phyloP scores from a whole-genome alignment of 164 flowering plant species.

The grape (Vitis vinifera) region DNA sequence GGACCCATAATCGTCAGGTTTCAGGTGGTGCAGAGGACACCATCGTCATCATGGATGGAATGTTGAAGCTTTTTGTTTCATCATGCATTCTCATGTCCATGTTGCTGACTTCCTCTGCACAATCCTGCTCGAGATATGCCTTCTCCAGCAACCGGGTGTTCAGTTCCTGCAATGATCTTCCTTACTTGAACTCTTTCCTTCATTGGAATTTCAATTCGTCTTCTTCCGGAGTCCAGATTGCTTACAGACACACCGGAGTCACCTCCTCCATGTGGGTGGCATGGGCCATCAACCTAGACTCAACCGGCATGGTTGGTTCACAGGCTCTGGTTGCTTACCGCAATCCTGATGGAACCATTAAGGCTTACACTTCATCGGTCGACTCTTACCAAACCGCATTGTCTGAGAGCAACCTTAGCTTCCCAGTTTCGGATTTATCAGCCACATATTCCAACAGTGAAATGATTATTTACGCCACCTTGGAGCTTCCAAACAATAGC shows the following conservation, averaged over 20 bases:
- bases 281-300: slow-evolving; percentile 59
- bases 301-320: slow-evolving; percentile 44
- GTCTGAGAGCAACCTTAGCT: slow-evolving; percentile 34
- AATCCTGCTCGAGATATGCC: slow-evolving; percentile 33
- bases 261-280: slow-evolving; percentile 43
- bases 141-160: slow-evolving; percentile 37
- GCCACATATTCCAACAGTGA: slow-evolving; percentile 17
- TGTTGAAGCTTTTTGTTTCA: slow-evolving; percentile 4
- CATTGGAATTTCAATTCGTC: slow-evolving; percentile 45
- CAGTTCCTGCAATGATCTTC: slow-evolving; percentile 43
- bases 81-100: slow-evolving; percentile 15
- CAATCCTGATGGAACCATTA: slow-evolving; percentile 32
- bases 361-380: slow-evolving; percentile 41
- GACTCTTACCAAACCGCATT: slow-evolving; percentile 23
- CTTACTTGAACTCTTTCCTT: slow-evolving; percentile 43
- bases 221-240: slow-evolving; percentile 27
- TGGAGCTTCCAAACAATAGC: slow-evolving; percentile 25
- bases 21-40: too few relatives aligned
- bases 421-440: slow-evolving; percentile 6
- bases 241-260: slow-evolving; percentile 37
- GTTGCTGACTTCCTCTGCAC: slow-evolving; percentile 21
- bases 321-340: slow-evolving; percentile 58
- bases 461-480: slow-evolving; percentile 54
- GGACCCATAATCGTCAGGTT: too few relatives aligned
- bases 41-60: slow-evolving; percentile 7